Evolutionary conservation across 345 rosid species (phyloP).

Genomic region (Eucalyptus pauciflora): DNA sequence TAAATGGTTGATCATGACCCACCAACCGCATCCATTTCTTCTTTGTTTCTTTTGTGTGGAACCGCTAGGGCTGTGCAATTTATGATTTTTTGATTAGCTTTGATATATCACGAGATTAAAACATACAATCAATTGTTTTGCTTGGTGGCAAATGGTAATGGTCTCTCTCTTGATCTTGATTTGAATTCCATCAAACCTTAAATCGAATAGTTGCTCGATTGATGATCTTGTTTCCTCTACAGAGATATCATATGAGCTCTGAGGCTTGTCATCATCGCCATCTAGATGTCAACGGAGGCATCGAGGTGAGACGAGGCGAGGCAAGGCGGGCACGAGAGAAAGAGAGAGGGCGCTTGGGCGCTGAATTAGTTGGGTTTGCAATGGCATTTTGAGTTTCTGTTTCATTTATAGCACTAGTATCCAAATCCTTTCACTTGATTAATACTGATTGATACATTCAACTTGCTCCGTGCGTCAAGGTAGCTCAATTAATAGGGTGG

Average conservation of each 20-base stretch:
- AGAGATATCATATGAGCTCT: not conserved
- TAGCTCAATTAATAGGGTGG: not conserved
- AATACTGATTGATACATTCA: not conserved
- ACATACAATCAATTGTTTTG: not conserved
- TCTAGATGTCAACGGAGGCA: not conserved
- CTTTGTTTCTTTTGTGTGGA: not conserved
- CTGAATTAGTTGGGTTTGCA: not conserved
- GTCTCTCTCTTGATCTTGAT: not conserved
- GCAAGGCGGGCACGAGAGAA: not conserved
- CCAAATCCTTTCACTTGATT: not conserved
- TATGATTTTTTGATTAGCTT: not conserved
- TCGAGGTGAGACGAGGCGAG: accelerated
- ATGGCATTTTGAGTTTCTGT: not conserved
- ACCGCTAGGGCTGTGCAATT: not conserved
- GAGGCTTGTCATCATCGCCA: not conserved
- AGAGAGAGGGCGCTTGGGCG: not conserved
- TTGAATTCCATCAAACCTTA: not conserved
- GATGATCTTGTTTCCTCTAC: not conserved
- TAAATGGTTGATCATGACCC: not conserved
- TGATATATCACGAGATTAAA: not conserved
- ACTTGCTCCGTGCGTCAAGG: not conserved
- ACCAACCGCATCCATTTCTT: not conserved
- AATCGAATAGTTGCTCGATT: not conserved
- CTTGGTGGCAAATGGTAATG: not conserved
- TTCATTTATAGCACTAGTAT: not conserved